These are phyloP conservation scores for Neurospora sp. DNA, from an alignment of 495 filamentous ascomycete genomes.

Conservation along the genomic window DNA sequence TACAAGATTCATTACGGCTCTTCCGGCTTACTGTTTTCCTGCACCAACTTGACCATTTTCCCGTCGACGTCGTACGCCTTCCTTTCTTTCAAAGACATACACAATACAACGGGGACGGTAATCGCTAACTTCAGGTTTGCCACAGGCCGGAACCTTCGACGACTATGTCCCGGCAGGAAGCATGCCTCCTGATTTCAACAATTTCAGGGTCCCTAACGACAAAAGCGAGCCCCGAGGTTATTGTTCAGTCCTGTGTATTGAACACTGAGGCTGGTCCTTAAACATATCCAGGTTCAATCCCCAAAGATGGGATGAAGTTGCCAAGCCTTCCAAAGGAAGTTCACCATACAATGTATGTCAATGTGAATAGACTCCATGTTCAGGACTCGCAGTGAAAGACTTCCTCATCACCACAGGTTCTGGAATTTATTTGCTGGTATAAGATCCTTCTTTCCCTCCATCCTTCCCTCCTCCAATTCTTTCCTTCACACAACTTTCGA, in stretches of 20 bases:
- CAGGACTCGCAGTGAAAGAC: too few relatives aligned
- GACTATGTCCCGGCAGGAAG: neutral
- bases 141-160: neutral
- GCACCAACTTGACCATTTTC: too few relatives aligned
- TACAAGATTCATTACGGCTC: too few relatives aligned
- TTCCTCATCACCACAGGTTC: too few relatives aligned
- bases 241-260: neutral
- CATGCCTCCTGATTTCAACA: neutral
- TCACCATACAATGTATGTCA: neutral
- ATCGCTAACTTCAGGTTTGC: too few relatives aligned
- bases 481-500: neutral
- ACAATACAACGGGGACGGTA: too few relatives aligned
- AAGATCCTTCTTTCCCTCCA: too few relatives aligned
- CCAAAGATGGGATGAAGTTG: neutral
- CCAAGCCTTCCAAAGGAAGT: neutral
- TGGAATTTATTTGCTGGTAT: too few relatives aligned
- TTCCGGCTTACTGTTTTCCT: too few relatives aligned
- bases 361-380: too few relatives aligned
- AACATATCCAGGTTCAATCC: neutral
- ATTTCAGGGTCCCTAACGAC: neutral
- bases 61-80: too few relatives aligned
- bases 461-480: neutral
- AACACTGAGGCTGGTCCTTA: neutral
- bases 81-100: too few relatives aligned
- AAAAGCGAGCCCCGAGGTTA: neutral